These are phyloP conservation scores for Antrodiella citrinella DNA, from an alignment of 768 basidiomycete species.

Conservation along the genomic window DNA sequence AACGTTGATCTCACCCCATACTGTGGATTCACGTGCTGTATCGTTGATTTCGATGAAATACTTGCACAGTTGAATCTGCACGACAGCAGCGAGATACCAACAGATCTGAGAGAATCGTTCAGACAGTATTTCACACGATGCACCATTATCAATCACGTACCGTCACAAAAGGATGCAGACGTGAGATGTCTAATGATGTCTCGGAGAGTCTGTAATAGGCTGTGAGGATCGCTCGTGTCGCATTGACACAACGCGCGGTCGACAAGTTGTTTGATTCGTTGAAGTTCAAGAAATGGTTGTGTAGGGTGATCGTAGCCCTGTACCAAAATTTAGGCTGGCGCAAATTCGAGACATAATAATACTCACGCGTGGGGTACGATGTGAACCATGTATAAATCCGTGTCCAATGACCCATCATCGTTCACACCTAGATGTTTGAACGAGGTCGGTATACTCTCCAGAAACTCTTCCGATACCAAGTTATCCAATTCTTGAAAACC, in stretches of 20 bases:
- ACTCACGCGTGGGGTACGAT: slow-evolving; percentile 81
- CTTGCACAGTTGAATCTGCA: slow-evolving; percentile 81
- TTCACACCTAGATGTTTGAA: slow-evolving; percentile 58
- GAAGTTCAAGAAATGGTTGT: slow-evolving; percentile 79
- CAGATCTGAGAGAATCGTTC: slow-evolving; percentile 48
- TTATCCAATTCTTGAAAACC: slow-evolving; percentile 67
- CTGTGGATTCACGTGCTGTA: slow-evolving; percentile 59
- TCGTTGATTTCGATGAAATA: slow-evolving; percentile 81
- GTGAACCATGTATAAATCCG: slow-evolving; percentile 82
- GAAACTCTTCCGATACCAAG: slow-evolving; percentile 58
- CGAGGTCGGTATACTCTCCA: slow-evolving; percentile 60
- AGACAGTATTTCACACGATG: neutral
- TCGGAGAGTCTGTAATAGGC: slow-evolving; percentile 75
- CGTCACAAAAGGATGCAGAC: slow-evolving; percentile 76
- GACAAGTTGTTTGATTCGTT: slow-evolving; percentile 56
- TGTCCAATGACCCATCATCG: slow-evolving; percentile 55
- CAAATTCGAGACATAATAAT: too few species aligned
- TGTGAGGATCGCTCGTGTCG: slow-evolving; percentile 64
- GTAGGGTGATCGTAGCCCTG: slow-evolving; percentile 83
- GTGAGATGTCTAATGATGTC: slow-evolving; percentile 72
- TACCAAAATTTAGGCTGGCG: too few species aligned
- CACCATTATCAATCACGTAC: slow-evolving; percentile 34
- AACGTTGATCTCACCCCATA: slow-evolving; percentile 85
- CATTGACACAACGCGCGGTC: slow-evolving; percentile 64
- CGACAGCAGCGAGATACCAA: slow-evolving; percentile 86